Percentiles rank a stretch among this genome's conserved stretches.
Conservation (phyloP, 306 rosid species). For the Lathyrus tuberosus region DNA sequence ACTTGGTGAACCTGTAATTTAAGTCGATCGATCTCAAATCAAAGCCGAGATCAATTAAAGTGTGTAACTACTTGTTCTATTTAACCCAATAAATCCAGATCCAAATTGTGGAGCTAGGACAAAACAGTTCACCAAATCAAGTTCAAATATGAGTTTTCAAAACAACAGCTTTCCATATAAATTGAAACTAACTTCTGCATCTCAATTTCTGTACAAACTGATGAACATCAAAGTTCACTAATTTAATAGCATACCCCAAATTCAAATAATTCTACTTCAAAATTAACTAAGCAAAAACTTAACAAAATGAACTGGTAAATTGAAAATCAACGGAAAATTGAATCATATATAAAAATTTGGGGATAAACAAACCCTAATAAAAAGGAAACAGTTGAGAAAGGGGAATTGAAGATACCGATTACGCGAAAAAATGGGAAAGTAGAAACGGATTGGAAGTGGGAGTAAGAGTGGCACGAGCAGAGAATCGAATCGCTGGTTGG, state of each 20-base stretch:
- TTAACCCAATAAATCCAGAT: not conserved
- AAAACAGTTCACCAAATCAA: not conserved
- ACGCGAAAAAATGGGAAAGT: conserved; percentile 3
- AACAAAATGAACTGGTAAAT: not conserved
- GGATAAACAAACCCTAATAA: conserved; percentile 1
- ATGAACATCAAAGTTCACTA: conserved; percentile 16
- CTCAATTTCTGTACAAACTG: not conserved
- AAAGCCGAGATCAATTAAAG: not conserved
- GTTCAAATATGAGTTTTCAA: not conserved
- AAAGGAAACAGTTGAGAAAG: conserved; percentile 8
- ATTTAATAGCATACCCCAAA: conserved; percentile 25
- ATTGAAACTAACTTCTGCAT: not conserved
- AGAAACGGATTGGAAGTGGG: conserved; percentile 7
- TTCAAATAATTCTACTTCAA: not conserved
- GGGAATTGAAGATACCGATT: conserved; percentile 34
- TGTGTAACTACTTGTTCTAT: not conserved
- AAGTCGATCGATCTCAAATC: not conserved
- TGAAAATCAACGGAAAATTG: conserved; percentile 13
- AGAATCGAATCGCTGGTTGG: conserved; percentile 11
- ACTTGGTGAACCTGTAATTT: not conserved
- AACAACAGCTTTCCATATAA: not conserved
- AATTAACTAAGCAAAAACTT: conserved; percentile 5
- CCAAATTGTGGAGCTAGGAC: conserved; percentile 4
- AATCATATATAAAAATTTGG: not conserved
- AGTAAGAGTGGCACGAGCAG: conserved; percentile 3